phyloP scores from a whole-genome alignment of 75 land plant genomes.

The Isoetes taiwanensis region DNA sequence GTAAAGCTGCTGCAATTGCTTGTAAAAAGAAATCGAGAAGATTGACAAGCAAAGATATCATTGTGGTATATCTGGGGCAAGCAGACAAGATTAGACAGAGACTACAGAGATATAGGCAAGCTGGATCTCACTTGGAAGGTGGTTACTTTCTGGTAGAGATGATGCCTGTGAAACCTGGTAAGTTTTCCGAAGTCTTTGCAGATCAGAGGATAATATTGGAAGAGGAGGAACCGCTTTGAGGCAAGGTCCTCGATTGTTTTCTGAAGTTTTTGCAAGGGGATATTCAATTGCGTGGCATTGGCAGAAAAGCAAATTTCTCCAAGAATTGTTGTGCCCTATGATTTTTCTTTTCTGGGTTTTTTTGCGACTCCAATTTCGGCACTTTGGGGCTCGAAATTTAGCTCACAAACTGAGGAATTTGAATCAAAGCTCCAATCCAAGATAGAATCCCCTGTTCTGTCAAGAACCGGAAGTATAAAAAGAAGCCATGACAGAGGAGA shows the following conservation, averaged over 20 bases:
- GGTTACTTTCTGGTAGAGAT: background rate
- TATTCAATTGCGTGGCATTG: slow-evolving; percentile 53
- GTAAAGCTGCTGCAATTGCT: slow-evolving; percentile 8
- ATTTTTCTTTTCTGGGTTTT: too few species aligned
- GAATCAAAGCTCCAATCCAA: too few species aligned
- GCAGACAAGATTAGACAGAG: slow-evolving; percentile 58
- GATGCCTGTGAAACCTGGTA: background rate
- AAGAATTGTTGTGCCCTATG: too few species aligned
- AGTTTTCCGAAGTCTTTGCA: too few species aligned
- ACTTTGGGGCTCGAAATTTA: too few species aligned
- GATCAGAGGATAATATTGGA: background rate
- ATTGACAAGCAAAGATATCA: slow-evolving; percentile 19
- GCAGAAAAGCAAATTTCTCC: too few species aligned
- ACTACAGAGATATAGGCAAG: slow-evolving; percentile 64
- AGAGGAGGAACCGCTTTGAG: background rate
- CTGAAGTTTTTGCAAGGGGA: slow-evolving; percentile 47
- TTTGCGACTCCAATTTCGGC: too few species aligned
- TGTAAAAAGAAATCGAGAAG: slow-evolving; percentile 14
- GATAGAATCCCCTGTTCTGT: too few species aligned
- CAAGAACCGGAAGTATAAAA: too few species aligned
- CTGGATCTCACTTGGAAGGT: slow-evolving; percentile 65
- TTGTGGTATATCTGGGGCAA: slow-evolving; percentile 71
- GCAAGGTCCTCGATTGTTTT: slow-evolving; percentile 48
- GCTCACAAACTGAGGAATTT: too few species aligned
- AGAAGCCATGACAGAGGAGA: too few species aligned